phyloP scores from a whole-genome alignment of 2,329 filamentous ascomycete genomes.

The Penicillium digitatum region DNA sequence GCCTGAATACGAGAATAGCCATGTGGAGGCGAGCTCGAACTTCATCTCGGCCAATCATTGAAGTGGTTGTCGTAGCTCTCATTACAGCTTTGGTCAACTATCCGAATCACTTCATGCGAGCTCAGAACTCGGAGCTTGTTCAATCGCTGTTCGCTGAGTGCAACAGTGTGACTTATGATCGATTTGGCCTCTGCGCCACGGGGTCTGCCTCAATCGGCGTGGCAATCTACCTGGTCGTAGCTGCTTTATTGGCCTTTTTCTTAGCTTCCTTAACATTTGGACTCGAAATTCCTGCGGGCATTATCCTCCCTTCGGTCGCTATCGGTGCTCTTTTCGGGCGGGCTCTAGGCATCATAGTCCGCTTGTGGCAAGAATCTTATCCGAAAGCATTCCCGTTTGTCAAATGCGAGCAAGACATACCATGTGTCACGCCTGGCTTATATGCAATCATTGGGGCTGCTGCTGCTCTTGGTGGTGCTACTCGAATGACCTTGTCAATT shows the following conservation, averaged over 20 bases:
- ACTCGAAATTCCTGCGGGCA: constrained; percentile 88
- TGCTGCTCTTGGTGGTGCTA: constrained; percentile 88
- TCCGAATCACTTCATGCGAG: constrained; percentile 93
- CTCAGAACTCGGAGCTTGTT: constrained; percentile 85
- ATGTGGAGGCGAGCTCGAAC: constrained; percentile 70
- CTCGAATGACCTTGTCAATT: constrained; percentile 94
- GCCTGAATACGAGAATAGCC: constrained; percentile 82
- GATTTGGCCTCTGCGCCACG: constrained; percentile 83
- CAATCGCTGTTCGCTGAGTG: constrained; percentile 92
- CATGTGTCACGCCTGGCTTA: constrained; percentile 88
- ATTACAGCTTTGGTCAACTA: constrained; percentile 88
- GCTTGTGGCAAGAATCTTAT: constrained; percentile 78
- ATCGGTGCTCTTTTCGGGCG: constrained; percentile 89
- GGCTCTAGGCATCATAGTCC: constrained; percentile 81
- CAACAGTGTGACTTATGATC: constrained; percentile 73
- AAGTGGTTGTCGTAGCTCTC: constrained; percentile 75
- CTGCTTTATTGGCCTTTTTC: constrained; percentile 76
- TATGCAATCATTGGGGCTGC: constrained; percentile 96
- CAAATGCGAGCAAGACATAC: constrained; percentile 77
- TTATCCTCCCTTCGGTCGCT: constrained; percentile 92
- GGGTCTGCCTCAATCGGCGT: constrained; percentile 77
- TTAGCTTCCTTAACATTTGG: constrained; percentile 88
- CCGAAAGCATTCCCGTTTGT: constrained; percentile 73
- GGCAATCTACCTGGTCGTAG: constrained; percentile 76
- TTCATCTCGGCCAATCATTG: constrained; percentile 68